Conservation (phyloP, 164 flowering plant species). For the Paratinospora sagittata region DNA sequence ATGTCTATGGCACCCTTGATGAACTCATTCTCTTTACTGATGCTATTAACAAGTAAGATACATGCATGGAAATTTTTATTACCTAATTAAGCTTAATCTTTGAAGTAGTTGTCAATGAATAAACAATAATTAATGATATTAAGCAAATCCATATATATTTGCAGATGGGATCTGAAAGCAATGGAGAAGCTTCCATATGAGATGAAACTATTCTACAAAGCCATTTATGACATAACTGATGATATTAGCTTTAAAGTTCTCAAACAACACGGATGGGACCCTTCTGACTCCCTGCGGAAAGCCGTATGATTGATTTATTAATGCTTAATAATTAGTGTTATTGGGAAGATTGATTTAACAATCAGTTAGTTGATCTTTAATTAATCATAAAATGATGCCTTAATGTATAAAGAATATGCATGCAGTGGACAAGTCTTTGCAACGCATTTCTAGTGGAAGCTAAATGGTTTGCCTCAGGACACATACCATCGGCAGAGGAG, state of each 20-base stretch:
- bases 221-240: conserved; percentile 24
- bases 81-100: no score
- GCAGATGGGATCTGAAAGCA: conserved; percentile 34
- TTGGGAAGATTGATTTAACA: no score
- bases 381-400: no score
- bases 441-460: conserved; percentile 51
- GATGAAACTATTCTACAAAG: conserved; percentile 32
- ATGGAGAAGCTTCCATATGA: conserved; percentile 28
- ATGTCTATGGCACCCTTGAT: conserved; percentile 44
- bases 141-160: no score
- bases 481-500: conserved; percentile 31
- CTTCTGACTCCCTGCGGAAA: conserved; percentile 27
- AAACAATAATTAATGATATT: conserved; percentile 24
- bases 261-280: conserved; percentile 36
- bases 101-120: no score
- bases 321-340: no score
- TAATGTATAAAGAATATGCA: no score
- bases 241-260: conserved; percentile 26
- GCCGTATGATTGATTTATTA: no score
- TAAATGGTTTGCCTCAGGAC: conserved; percentile 39
- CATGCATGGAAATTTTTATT: no score
- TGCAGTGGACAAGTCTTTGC: conserved; percentile 47
- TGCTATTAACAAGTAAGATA: conserved; percentile 37
- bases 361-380: no score
- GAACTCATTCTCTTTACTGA: conserved; percentile 47